Base-by-base conservation (phyloP, 1,284 basidiomycete genomes). In the Ganoderma meredithae region DNA sequence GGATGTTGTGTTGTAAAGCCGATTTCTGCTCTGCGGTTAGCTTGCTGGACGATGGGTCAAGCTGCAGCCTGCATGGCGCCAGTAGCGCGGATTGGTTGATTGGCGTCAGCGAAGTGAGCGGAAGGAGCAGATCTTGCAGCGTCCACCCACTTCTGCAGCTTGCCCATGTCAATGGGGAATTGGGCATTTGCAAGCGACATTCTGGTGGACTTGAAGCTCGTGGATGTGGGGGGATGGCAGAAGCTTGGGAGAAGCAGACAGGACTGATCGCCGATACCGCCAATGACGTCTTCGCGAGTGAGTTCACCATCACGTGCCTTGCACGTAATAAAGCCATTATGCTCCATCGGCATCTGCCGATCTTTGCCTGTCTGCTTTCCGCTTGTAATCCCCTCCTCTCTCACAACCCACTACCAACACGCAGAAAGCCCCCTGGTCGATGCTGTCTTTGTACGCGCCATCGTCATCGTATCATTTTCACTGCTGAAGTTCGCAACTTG, bases 101-200 rank as follows among this genome's bases (percentile, higher is more conserved):
- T 44, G 44, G 41, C 33, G 65, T 64, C n/a, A 53, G 52, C 25
- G 58, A 22, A 12, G 41, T 39, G 61, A 58, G 40, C 25, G 58
- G 53, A 40, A 31, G 8, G n/a, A 22, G 44, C 25, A 15, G 13
- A n/a, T 13, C 62, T 25, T 33, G 40, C 41, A 9, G 41, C 6
- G 10, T 56, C 22, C 22, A 65, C 76, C 62, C 71, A 93, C 91
- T 89, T 90, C 80, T 92, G 91, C 82, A 90, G 92, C 75, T 87
- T 81, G 67, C 81, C 85, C 79, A 95, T 88, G 80, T 94, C 92
- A 76, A 95, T 88, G 68, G 93, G 92, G 82, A 94, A 94, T 64
- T 76, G 75, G 68, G 79, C 82, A 69, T 80, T 73, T 71, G 82
- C 76, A 68, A 77, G 78, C 36, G 82, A 55, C 83, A 86, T 85